A percentile compares a stretch with the other conserved stretches of the same genome.
phyloP scores from a whole-genome alignment of 2,329 filamentous ascomycete species.

The Colletotrichum siamense region DNA sequence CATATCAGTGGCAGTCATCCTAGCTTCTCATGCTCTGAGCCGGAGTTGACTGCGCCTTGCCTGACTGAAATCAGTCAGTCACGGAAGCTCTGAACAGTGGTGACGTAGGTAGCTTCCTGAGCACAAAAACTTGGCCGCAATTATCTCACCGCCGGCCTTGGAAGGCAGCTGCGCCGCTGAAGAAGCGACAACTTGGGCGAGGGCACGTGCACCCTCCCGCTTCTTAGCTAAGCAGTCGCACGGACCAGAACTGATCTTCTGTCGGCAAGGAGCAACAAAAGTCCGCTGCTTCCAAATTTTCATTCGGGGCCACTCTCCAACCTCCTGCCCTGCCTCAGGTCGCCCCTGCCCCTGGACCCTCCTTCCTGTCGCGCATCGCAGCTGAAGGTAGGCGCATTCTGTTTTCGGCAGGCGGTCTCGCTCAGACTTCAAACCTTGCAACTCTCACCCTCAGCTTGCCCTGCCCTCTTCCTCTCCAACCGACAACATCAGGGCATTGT shows the following conservation, averaged over 20 bases:
- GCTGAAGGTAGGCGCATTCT: not conserved
- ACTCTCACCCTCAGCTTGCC: slow-evolving; percentile 1
- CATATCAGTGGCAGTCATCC: not conserved
- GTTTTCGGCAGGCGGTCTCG: slow-evolving; percentile 21
- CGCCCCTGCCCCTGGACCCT: not conserved
- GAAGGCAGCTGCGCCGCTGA: not conserved
- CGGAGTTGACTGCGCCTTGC: not conserved
- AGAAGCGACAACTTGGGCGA: not conserved
- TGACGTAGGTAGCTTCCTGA: not conserved
- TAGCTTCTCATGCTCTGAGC: not conserved
- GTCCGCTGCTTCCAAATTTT: not conserved
- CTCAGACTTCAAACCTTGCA: slow-evolving; percentile 10
- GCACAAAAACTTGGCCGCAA: not conserved
- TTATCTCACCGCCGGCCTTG: not conserved
- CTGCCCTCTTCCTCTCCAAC: not conserved
- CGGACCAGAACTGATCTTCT: fast-evolving
- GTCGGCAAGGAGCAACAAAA: not conserved
- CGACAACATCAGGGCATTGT: not conserved
- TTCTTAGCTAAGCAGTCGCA: not conserved
- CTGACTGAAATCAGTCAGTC: not conserved
- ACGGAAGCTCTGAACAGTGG: not conserved
- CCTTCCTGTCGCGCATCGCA: not conserved
- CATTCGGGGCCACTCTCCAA: not conserved
- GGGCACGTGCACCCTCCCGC: not conserved
- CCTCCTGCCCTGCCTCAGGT: not conserved